Percentiles rank a stretch among this genome's conserved stretches.
phyloP scores from a whole-genome alignment of 1,139 yeast genomes.

The Candida sp. region DNA sequence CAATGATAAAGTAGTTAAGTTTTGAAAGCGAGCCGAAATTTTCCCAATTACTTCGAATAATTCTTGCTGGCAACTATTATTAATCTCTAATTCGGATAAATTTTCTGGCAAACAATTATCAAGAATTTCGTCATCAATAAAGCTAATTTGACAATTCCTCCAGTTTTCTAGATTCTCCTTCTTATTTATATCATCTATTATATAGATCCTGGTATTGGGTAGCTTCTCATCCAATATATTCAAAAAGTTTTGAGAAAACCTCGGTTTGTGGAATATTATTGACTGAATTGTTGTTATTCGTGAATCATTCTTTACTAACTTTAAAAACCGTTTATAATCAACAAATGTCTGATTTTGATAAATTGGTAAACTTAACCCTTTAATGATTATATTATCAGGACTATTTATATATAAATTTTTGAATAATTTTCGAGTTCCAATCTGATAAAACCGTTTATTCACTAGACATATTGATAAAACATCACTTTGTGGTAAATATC shows the following conservation, averaged over 20 bases:
- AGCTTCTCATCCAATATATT: background rate
- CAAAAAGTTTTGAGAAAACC: slow-evolving; percentile 1
- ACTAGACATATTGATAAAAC: slow-evolving; percentile 5
- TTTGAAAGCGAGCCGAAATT: background rate
- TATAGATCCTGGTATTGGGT: background rate
- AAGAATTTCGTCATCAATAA: background rate
- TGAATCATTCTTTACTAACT: background rate
- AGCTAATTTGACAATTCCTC: background rate
- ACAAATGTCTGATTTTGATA: slow-evolving; percentile 5
- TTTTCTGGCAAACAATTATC: background rate
- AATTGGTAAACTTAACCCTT: slow-evolving; percentile 2
- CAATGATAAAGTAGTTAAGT: background rate
- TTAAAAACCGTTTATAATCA: slow-evolving; percentile 1
- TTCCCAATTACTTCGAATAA: background rate
- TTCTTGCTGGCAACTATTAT: background rate
- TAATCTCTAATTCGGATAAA: background rate
- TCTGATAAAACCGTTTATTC: slow-evolving; percentile 6
- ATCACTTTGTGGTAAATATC: slow-evolving; percentile 9
- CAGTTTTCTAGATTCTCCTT: background rate
- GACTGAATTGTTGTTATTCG: slow-evolving; percentile 3
- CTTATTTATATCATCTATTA: slow-evolving; percentile 1
- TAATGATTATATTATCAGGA: slow-evolving; percentile 4
- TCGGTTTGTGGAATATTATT: slow-evolving; percentile 1
- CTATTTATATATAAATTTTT: slow-evolving; percentile 7
- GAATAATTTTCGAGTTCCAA: slow-evolving; percentile 5